Evolutionary conservation across 1,139 yeast genomes (phyloP).

Genomic region (Geotrichum carabidarum): DNA sequence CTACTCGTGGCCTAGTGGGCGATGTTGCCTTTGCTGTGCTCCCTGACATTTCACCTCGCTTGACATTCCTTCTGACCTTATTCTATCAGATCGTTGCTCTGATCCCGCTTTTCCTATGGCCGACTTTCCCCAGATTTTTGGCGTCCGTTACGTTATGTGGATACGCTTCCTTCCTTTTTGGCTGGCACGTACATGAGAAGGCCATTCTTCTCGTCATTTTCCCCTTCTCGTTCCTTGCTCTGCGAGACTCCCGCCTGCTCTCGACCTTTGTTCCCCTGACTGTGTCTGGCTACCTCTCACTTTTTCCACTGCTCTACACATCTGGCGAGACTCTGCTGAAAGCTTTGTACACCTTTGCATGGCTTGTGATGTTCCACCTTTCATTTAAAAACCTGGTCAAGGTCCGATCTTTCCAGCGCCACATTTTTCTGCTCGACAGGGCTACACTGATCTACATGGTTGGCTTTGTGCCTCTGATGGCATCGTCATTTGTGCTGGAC

Average conservation of each 20-base stretch:
- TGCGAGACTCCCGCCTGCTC: slow-evolving; percentile 65
- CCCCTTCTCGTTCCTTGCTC: slow-evolving; percentile 76
- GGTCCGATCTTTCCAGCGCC: slow-evolving; percentile 49
- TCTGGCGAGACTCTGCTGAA: slow-evolving; percentile 76
- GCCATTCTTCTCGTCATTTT: slow-evolving; percentile 85
- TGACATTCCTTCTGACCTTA: slow-evolving; percentile 71
- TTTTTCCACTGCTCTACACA: slow-evolving; percentile 83
- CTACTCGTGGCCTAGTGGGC: slow-evolving; percentile 88
- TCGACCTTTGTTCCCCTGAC: slow-evolving; percentile 54
- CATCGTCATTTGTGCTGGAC: slow-evolving; percentile 50
- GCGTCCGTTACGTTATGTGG: slow-evolving; percentile 89
- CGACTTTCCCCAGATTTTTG: slow-evolving; percentile 70
- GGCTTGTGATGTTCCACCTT: slow-evolving; percentile 75
- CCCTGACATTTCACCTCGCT: slow-evolving; percentile 72
- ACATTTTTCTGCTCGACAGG: slow-evolving; percentile 66
- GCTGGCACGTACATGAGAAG: slow-evolving; percentile 99
- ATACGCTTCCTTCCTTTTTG: slow-evolving; percentile 83
- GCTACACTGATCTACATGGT: slow-evolving; percentile 61
- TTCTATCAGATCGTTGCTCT: slow-evolving; percentile 74
- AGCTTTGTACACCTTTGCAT: slow-evolving; percentile 69
- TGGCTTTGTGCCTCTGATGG: slow-evolving; percentile 62
- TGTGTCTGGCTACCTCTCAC: slow-evolving; percentile 78
- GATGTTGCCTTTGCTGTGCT: slow-evolving; percentile 76
- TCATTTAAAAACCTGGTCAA: slow-evolving; percentile 63
- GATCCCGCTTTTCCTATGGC: slow-evolving; percentile 68